These are phyloP conservation scores for Scutellaria baicalensis DNA, from an alignment of 257 asterid species.

Conservation along the genomic window DNA sequence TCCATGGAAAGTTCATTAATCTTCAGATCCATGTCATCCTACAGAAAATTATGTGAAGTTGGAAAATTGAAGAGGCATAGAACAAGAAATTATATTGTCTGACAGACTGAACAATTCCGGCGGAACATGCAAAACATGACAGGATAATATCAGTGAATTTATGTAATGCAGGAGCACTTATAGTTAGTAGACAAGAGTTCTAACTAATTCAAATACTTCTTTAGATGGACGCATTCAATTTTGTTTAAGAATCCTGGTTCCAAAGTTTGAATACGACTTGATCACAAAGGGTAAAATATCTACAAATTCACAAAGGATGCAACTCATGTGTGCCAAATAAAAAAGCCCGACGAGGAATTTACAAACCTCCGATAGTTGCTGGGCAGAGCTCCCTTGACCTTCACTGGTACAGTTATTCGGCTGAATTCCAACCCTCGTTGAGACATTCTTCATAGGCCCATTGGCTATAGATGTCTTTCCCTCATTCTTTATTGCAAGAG, in stretches of 20 bases:
- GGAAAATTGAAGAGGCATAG: not conserved
- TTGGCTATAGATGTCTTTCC: constrained; percentile 40
- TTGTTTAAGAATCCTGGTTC: not conserved
- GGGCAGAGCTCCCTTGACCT: constrained; percentile 43
- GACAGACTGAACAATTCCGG: not conserved
- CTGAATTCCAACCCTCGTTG: constrained; percentile 22
- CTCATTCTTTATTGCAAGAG: constrained; percentile 42
- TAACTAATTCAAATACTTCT: not conserved
- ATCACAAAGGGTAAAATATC: not conserved
- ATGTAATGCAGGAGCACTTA: not conserved
- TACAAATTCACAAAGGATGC: not conserved
- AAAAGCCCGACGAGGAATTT: constrained; percentile 5
- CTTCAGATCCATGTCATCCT: constrained; percentile 81
- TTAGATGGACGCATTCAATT: not conserved
- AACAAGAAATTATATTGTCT: not conserved
- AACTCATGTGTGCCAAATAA: not conserved
- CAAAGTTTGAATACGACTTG: not conserved
- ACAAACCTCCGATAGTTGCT: constrained; percentile 71
- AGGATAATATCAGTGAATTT: not conserved
- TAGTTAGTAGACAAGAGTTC: not conserved
- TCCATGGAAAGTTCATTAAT: constrained; percentile 57
- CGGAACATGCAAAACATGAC: not conserved
- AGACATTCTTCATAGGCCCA: constrained; percentile 39
- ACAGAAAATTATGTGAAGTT: constrained; percentile 15
- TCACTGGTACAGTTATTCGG: constrained; percentile 25